Percentiles rank a stretch among this genome's conserved stretches.
These are phyloP conservation scores for Senna siamea DNA, from an alignment of 306 rosid species.

Conservation along the genomic window DNA sequence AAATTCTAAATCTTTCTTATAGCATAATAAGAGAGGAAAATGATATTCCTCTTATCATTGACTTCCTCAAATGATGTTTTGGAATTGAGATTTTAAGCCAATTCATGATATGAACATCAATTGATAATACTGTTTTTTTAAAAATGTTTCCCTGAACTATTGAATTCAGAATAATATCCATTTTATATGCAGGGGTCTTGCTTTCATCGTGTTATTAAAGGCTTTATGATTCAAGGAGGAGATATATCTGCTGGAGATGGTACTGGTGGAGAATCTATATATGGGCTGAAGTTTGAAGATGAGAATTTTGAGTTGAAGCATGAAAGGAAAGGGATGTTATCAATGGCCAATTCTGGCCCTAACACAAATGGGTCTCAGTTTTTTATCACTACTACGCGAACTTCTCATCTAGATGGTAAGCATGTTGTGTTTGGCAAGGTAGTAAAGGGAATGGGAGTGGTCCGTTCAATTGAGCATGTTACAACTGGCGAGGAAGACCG, in stretches of 20 bases:
- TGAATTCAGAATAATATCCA: conserved; percentile 14
- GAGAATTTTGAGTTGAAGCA: conserved; percentile 89
- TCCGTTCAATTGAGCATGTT: conserved; percentile 79
- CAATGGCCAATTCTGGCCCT: conserved; percentile 90
- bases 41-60: neutral
- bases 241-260: conserved; percentile 95
- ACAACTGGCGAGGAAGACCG: conserved; percentile 48
- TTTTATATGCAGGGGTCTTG: conserved; percentile 65
- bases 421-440: conserved; percentile 93
- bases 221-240: conserved; percentile 93
- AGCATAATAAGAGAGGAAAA: neutral
- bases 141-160: neutral
- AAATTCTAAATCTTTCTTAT: too few relatives aligned
- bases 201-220: conserved; percentile 77
- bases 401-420: conserved; percentile 85
- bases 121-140: too few relatives aligned
- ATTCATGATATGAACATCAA: too few relatives aligned
- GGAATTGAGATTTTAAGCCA: too few relatives aligned
- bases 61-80: too few relatives aligned
- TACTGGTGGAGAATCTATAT: conserved; percentile 89
- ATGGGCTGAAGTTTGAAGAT: conserved; percentile 81
- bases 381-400: conserved; percentile 80
- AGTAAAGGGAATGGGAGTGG: conserved; percentile 88
- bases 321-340: conserved; percentile 93
- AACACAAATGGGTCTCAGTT: conserved; percentile 90